phyloP scores from a whole-genome alignment of 1,284 basidiomycete species.

The Pisolithus thermaeus region DNA sequence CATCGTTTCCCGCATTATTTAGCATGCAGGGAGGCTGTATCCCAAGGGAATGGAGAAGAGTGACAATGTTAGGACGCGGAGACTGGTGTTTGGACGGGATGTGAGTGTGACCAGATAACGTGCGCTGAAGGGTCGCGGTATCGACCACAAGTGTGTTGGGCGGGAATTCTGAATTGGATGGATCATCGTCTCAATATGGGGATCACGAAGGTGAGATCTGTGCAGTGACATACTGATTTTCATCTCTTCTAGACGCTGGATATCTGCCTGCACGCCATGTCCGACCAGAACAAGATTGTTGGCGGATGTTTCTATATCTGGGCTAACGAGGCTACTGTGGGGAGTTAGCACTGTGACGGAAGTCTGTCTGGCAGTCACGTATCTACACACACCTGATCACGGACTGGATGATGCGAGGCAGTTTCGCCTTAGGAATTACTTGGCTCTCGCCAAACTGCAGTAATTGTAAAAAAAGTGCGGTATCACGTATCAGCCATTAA shows the following conservation, averaged over 20 bases:
- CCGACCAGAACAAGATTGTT: conserved; percentile 76
- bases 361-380: background rate
- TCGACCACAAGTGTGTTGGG: conserved; percentile 72
- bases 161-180: conserved; percentile 50
- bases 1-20: conserved; percentile 70
- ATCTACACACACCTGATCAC: conserved; percentile 53
- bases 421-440: conserved; percentile 58
- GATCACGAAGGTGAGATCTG: conserved; percentile 9
- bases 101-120: conserved; percentile 59
- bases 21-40: conserved; percentile 37
- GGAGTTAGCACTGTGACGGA: conserved; percentile 9
- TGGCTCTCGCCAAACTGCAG: conserved; percentile 76
- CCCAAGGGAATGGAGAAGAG: conserved; percentile 48
- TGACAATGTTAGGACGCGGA: conserved; percentile 52
- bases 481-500: conserved; percentile 12
- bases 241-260: conserved; percentile 64
- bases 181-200: conserved; percentile 2
- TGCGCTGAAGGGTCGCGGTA: conserved; percentile 54
- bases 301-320: conserved; percentile 67
- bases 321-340: conserved; percentile 63
- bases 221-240: conserved; percentile 55
- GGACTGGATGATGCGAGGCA: conserved; percentile 70
- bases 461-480: conserved; percentile 14
- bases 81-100: conserved; percentile 49
- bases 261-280: conserved; percentile 52